phyloP scores from a whole-genome alignment of 306 rosid species.

The Gastrolobium villosum region DNA sequence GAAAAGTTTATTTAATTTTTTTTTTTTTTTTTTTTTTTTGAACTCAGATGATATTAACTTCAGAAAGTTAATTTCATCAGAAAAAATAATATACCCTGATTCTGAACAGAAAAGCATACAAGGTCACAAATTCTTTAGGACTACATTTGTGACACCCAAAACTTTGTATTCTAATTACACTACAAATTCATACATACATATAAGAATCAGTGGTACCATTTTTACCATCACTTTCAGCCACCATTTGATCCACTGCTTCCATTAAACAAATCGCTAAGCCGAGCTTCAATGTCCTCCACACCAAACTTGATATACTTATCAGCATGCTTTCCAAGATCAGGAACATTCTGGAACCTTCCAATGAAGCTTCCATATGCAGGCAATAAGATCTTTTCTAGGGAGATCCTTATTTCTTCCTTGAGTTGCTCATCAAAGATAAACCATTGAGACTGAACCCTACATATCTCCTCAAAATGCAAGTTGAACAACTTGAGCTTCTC shows the following conservation, averaged over 20 bases:
- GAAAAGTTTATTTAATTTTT: not conserved
- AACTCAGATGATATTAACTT: constrained; percentile 1
- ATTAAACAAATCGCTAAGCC: constrained; percentile 58
- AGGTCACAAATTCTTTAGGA: constrained; percentile 2
- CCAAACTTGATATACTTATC: constrained; percentile 60
- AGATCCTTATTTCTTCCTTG: constrained; percentile 60
- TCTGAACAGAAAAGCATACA: constrained; percentile 23
- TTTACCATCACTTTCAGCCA: constrained; percentile 65
- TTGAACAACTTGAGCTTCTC: constrained; percentile 67
- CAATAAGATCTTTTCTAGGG: constrained; percentile 54
- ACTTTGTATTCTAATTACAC: constrained; percentile 47
- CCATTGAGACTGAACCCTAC: constrained; percentile 31
- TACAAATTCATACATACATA: constrained; percentile 44
- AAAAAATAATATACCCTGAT: not conserved
- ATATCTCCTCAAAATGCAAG: constrained; percentile 16
- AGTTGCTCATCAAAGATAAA: constrained; percentile 58
- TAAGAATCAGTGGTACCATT: constrained; percentile 15
- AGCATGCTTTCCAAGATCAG: constrained; percentile 54
- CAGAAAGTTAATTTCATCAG: not conserved
- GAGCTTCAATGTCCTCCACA: constrained; percentile 56
- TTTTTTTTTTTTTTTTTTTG: not conserved
- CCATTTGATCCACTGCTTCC: constrained; percentile 55
- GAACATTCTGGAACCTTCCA: constrained; percentile 55
- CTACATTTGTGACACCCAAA: constrained; percentile 29
- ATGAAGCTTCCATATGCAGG: constrained; percentile 72